Evolutionary conservation across 176 grass and related monocot species (phyloP).

Genomic region (Saccharum officinarum): DNA sequence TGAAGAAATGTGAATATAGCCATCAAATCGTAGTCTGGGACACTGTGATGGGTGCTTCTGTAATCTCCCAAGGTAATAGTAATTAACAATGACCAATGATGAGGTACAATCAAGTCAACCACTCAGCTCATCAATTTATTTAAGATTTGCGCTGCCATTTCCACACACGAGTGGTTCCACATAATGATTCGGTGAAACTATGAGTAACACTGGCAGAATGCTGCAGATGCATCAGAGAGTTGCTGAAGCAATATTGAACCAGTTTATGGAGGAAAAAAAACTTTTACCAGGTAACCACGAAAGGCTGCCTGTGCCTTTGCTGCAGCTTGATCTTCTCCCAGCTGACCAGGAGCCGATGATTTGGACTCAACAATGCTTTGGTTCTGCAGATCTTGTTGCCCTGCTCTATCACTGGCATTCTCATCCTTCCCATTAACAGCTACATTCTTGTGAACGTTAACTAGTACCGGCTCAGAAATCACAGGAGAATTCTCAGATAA

Average conservation of each 20-base stretch:
- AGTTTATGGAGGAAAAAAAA: not conserved
- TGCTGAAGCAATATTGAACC: not conserved
- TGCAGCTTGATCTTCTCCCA: constrained; percentile 75
- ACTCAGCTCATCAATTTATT: not conserved
- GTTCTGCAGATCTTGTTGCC: constrained; percentile 38
- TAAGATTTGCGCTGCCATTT: not conserved
- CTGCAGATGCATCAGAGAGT: not conserved
- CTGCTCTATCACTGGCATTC: constrained; percentile 25
- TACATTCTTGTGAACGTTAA: constrained; percentile 48
- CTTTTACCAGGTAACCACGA: constrained; percentile 86
- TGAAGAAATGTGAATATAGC: not conserved
- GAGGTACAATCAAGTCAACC: not conserved
- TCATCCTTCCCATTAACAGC: constrained; percentile 37
- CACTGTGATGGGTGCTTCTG: not conserved
- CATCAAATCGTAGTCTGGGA: not conserved
- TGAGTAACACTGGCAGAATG: constrained; percentile 24
- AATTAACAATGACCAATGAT: not conserved
- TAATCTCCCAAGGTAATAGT: not conserved
- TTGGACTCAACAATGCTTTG: constrained; percentile 35
- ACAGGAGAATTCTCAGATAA: constrained; percentile 58
- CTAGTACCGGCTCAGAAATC: constrained; percentile 78
- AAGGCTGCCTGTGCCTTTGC: constrained; percentile 89
- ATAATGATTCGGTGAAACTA: not conserved
- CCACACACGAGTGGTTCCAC: not conserved
- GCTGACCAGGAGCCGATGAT: constrained; percentile 39